Evolutionary conservation across 2,329 filamentous ascomycete species (phyloP).

Genomic region (Cercospora sp.): DNA sequence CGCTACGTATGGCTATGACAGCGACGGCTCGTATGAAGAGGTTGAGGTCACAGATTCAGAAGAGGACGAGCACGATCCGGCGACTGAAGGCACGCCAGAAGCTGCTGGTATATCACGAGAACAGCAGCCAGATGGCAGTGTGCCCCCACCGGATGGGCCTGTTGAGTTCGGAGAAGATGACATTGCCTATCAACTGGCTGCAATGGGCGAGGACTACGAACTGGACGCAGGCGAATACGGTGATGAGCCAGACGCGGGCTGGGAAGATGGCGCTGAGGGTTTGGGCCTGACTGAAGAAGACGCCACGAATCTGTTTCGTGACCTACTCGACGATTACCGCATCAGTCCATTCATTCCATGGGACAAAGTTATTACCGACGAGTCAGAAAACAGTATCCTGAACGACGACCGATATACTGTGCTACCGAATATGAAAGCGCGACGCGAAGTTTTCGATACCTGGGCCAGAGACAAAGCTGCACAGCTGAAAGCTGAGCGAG

Average conservation of each 20-base stretch:
- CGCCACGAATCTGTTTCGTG: constrained; percentile 74
- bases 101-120: constrained; percentile 56
- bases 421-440: constrained; percentile 74
- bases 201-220: constrained; percentile 84
- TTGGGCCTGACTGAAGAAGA: constrained; percentile 72
- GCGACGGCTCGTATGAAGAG: constrained; percentile 71
- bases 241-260: constrained; percentile 56
- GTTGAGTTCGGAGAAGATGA: constrained; percentile 92
- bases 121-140: constrained; percentile 42
- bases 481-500: constrained; percentile 68
- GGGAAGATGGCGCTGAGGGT: constrained; percentile 71
- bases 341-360: constrained; percentile 88
- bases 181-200: constrained; percentile 85
- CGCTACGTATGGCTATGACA: constrained; percentile 39
- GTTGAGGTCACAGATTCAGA: constrained; percentile 68
- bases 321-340: constrained; percentile 77
- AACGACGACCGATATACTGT: constrained; percentile 86
- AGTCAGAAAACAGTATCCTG: constrained; percentile 68
- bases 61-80: constrained; percentile 43
- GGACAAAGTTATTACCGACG: constrained; percentile 76
- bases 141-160: constrained; percentile 56
- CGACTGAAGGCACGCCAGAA: constrained; percentile 40
- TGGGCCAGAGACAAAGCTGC: constrained; percentile 81
- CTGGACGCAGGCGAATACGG: constrained; percentile 76
- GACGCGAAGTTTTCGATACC: constrained; percentile 78